Percentiles rank a stretch among this genome's conserved stretches.
phyloP scores from a whole-genome alignment of 2,329 filamentous ascomycete species.

The Fusarium sp. region DNA sequence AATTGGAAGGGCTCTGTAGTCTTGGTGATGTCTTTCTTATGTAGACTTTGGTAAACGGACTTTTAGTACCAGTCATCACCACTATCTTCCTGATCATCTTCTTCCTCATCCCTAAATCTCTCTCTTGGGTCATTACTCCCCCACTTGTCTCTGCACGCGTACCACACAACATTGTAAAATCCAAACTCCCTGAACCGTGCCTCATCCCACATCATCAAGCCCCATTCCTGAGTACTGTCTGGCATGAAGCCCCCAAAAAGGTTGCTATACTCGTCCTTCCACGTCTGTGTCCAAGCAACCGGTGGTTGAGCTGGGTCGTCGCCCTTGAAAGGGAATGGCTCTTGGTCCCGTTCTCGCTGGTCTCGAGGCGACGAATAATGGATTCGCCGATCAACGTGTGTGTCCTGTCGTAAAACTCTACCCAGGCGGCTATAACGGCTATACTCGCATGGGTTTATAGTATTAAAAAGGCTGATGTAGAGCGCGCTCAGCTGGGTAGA shows the following conservation, averaged over 20 bases:
- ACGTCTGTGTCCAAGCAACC: not conserved
- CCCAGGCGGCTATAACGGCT: rapidly evolving
- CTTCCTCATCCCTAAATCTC: not conserved
- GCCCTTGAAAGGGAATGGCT: not conserved
- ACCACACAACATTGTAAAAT: not conserved
- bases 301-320: not conserved
- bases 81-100: not conserved
- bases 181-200: not conserved
- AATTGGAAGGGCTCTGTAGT: not conserved
- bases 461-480: not conserved
- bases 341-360: not conserved
- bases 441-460: not conserved
- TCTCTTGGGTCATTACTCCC: not conserved
- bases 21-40: not conserved
- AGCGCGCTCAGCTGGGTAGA: not conserved
- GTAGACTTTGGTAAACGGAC: not conserved
- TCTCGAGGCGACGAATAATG: not conserved
- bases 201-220: not conserved
- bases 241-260: not conserved
- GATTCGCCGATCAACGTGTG: not conserved
- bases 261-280: not conserved
- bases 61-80: not conserved
- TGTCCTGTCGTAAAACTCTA: not conserved
- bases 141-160: not conserved
- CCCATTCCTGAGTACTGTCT: not conserved